Evolutionary conservation across 2,329 filamentous ascomycete genomes (phyloP), one percentile per base, ranked within the genome.

Genomic region (Diaporthe citriasiana): DNA sequence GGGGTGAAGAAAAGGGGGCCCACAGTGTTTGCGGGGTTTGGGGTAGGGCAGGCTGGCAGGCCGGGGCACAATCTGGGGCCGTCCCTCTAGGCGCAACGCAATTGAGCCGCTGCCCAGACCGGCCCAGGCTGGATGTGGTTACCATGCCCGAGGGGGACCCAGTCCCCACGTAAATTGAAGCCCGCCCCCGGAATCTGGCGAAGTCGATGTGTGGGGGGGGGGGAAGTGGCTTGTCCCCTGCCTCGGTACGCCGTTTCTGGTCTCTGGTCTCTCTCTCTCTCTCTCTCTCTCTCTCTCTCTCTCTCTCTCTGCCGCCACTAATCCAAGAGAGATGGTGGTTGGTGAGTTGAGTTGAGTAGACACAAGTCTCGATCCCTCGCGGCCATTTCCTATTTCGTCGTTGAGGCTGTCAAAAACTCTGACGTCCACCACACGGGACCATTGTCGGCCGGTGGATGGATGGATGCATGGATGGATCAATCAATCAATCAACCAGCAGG

Each of bases 341-440:
- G 55, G 22, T 60, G 38, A 15, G 8, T 1, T 19, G 19, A 60
- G 35, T 27, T 60, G 17, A 10, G 8, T 22, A 66, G 60, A 17
- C 45, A 38, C 45, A 22, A 51, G 45, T 38, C 63, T 51, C 30
- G 45, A 66, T 66, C 63, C 63, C 30, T 66, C 63, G 63, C 63
- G 63, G 63, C 63, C 63, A 68, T 68, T 68, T 68, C 63, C 47
- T 68, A 19, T 66, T 66, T 51, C 30, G 63, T 66, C 63, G 45
- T 13, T 38, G 63, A 15, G 33, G 47, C 63, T 68, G 33, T 40
- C 63, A 40, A 53, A 35, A 35, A 22, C 45, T 38, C 51, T 51
- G 45, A 51, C 45, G 30, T 35, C n/a, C 22, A 40, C 45, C 12
- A 51, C 57, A 45, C 38, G 38, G 57, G 57, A 63, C 12, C 57